Percentiles rank a stretch among this genome's conserved stretches.
phyloP scores from a whole-genome alignment of 805 yeast species.

The Zygoascus flipseniorum region DNA sequence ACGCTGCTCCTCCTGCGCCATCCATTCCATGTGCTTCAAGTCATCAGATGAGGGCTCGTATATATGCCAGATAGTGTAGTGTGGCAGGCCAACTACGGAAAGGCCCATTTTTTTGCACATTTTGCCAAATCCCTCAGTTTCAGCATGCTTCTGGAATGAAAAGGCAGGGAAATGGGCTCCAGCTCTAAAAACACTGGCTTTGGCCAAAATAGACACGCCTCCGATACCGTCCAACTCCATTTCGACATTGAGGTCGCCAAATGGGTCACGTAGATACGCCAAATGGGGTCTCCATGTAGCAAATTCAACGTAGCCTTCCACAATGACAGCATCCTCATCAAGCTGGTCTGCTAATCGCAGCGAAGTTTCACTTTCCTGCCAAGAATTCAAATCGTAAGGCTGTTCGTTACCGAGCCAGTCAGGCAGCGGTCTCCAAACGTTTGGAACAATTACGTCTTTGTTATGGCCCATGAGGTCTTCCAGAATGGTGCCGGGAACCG shows the following conservation, averaged over 20 bases:
- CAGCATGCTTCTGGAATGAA: conserved; percentile 93
- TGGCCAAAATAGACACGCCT: conserved; percentile 87
- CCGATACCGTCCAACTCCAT: conserved; percentile 96
- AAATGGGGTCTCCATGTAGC: conserved; percentile 98
- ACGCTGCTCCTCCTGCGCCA: conserved; percentile 34
- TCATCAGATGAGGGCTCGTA: conserved; percentile 95
- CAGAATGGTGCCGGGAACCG: conserved; percentile 73
- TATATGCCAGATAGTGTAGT: conserved; percentile 94
- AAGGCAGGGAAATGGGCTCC: conserved; percentile 97
- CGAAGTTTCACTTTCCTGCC: conserved; percentile 86
- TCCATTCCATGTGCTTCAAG: conserved; percentile 54
- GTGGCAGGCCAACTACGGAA: conserved; percentile 85
- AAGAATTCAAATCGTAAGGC: conserved; percentile 92
- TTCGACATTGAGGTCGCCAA: conserved; percentile 80
- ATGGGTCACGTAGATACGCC: conserved; percentile 89
- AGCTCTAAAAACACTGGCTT: conserved; percentile 73
- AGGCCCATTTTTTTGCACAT: conserved; percentile 82
- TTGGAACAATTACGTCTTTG: conserved; percentile 90
- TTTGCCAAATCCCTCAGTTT: conserved; percentile 95
- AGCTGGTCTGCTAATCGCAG: conserved; percentile 37
- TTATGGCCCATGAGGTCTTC: conserved; percentile 93
- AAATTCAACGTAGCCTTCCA: conserved; percentile 94
- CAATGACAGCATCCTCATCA: conserved; percentile 92
- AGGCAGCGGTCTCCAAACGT: conserved; percentile 97
- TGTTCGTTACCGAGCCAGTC: conserved; percentile 84